Evolutionary conservation across 2,329 filamentous ascomycete genomes (phyloP), one percentile per base, ranked within the genome.

Genomic region (Zelopaecilomyces penicillatus): DNA sequence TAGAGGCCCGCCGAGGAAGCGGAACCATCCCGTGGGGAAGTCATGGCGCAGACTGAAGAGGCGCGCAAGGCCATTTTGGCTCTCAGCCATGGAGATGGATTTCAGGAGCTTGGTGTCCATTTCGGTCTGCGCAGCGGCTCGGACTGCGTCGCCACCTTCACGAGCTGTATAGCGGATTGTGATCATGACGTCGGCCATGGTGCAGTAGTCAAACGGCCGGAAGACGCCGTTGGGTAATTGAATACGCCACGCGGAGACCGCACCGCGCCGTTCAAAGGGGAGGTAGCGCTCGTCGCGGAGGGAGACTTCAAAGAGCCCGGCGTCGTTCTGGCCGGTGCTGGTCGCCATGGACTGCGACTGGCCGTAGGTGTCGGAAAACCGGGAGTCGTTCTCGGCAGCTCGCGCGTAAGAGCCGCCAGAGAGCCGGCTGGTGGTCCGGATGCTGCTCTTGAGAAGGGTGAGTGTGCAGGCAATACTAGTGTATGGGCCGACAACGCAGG

Each of bases 231-330:
- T 26, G 3, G 62, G 62, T 3, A 68, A 53, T 19, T 58, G 49
- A 3, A 69, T 35, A 2, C 45, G 40, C 64, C 64, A 68, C 6
- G 30, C 35, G 37, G 47, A 52, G 37, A 66, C 55, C 4, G 49
- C 62, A 4, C 66, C 66, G 3, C 62, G 57, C 12, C 57, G 53
- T 48, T 69, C 66, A 42, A 69, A 69, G 2, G 66, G 66, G 4
- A 56, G 28, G 44, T 60, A 66, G 3, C 58, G 51, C 19, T 60
- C 54, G 33, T 52, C 55, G 4, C 33, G 29, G 49, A 65, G 62
- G 45, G 44, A 43, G 30, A 65, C 48, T 10, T 66, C 57, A 45
- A 67, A 65, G 2, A 57, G 36, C n/a, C 65, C 65, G 3, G 47
- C 27, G 47, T 69, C 66, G 29, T 42, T 44, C 26, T 45, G 42